These are phyloP conservation scores for Mucor circinelloides DNA, from an alignment of 371 early-diverging fungal genomes.

Conservation along the genomic window DNA sequence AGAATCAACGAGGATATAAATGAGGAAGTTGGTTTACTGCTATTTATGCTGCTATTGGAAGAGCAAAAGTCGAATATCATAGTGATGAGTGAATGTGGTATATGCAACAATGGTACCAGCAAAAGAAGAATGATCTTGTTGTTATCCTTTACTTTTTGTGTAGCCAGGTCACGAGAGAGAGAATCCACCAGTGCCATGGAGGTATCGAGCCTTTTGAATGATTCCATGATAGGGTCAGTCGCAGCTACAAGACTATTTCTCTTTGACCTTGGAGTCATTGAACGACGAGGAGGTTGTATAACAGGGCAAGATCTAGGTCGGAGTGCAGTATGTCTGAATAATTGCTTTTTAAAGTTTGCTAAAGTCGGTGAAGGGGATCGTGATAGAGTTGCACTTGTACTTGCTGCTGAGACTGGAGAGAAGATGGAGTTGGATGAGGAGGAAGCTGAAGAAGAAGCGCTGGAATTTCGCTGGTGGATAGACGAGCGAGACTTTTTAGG, in stretches of 20 bases:
- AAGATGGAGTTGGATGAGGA: constrained; percentile 2
- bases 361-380: constrained; percentile 23
- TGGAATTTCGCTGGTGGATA: constrained; percentile 3
- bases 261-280: constrained; percentile 3
- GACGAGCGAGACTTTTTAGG: constrained; percentile 14
- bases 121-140: constrained; percentile 18
- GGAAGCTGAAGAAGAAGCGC: background rate
- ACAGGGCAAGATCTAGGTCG: constrained; percentile 18
- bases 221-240: constrained; percentile 36
- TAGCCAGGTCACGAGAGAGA: constrained; percentile 47
- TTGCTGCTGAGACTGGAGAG: constrained; percentile 16
- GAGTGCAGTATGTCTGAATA: constrained; percentile 14
- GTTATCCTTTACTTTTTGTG: constrained; percentile 2
- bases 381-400: constrained; percentile 19
- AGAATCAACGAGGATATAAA: constrained; percentile 35
- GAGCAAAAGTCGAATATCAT: constrained; percentile 36
- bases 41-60: background rate
- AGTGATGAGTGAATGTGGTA: constrained; percentile 41
- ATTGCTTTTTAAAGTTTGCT: constrained; percentile 3
- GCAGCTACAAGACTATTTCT: background rate
- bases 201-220: constrained; percentile 42
- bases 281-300: constrained; percentile 5
- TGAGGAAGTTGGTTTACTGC: background rate
- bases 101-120: constrained; percentile 38
- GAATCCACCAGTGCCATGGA: constrained; percentile 52